Base-by-base conservation (phyloP, 495 filamentous ascomycete genomes). In the Tuber brumale region DNA sequence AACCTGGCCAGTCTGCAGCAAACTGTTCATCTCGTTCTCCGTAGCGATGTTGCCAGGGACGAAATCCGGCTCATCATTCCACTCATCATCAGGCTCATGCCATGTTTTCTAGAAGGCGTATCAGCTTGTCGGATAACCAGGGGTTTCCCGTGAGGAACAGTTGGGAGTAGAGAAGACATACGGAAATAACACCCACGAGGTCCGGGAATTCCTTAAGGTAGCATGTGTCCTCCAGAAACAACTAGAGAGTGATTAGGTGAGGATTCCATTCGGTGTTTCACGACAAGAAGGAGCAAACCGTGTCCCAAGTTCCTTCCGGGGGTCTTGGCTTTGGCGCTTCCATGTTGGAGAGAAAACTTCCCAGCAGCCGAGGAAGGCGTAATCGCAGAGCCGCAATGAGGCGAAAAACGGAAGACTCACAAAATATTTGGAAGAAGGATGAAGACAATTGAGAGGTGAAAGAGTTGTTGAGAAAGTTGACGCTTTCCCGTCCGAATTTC, bases 1-100 rank as follows among this genome's bases (percentile, higher is more conserved):
- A 82, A 85, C 84, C 76, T 81, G 75, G 43, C 80, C 84, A 12
- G 84, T 83, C 73, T 73, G 61, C 70, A 82, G 27, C 66, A 86
- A 85, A 18, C 72, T 71, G 27, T 69, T 73, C 14, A 85, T 35
- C 57, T 81, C 79, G 1, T 77, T 70, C 45, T 83, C 73, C 0
- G 85, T 79, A 21, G 84, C 79, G 23, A 79, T 79, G 69, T 72
- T 76, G 14, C 82, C 79, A 44, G 75, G 71, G 51, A 76, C 41
- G n/a, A 77, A 79, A 69, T 76, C 76, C 23, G 74, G 76, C 31
- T 79, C 80, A 70, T 84, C 77, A 39, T 79, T 76, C 81, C 76
- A 79, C 45, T 75, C 75, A 37, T 83, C 83, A 35, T 84, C 81
- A 37, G 80, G 76, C 61, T 82, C 81, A 42, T 82, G 81, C 81